These are phyloP conservation scores for Hansfordia pulvinata DNA, from an alignment of 2,329 filamentous ascomycete genomes.

Conservation along the genomic window DNA sequence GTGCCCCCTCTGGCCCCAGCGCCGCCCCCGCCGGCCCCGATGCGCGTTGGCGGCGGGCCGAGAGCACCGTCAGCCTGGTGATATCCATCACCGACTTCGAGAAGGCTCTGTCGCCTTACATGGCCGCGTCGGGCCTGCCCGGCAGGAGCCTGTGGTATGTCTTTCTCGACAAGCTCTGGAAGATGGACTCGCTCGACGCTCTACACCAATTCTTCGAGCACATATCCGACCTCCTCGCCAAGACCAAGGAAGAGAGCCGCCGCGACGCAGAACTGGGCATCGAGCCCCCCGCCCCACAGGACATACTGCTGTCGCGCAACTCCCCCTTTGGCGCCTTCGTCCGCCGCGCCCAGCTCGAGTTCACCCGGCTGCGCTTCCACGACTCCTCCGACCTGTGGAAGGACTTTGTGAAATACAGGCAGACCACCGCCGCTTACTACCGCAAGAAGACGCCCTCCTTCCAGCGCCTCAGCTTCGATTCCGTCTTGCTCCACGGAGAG, in stretches of 20 bases:
- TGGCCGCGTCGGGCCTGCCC: constrained; percentile 44
- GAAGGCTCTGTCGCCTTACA: constrained; percentile 36
- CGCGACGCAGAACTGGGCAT: constrained; percentile 38
- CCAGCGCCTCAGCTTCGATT: constrained; percentile 41
- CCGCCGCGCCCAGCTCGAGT: constrained; percentile 65
- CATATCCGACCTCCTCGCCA: constrained; percentile 43
- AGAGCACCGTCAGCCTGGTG: constrained; percentile 35
- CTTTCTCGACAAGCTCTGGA: constrained; percentile 72
- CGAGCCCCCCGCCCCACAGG: constrained; percentile 29
- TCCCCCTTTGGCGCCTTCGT: constrained; percentile 77
- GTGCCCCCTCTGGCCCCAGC: too few species aligned
- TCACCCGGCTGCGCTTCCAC: constrained; percentile 65
- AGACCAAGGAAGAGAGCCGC: constrained; percentile 46
- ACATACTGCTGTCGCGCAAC: constrained; percentile 52
- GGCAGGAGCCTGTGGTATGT: constrained; percentile 80
- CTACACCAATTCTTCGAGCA: constrained; percentile 64
- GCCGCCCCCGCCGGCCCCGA: constrained; percentile 12
- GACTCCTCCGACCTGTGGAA: constrained; percentile 71
- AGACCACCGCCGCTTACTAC: constrained; percentile 56
- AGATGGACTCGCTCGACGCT: constrained; percentile 66
- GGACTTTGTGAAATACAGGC: constrained; percentile 66
- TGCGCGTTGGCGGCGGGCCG: constrained; percentile 32
- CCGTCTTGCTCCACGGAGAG: constrained; percentile 35
- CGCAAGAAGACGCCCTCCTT: constrained; percentile 49
- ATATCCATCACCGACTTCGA: constrained; percentile 46